A percentile compares a stretch with the other conserved stretches of the same genome.
phyloP scores from a whole-genome alignment of 2,329 filamentous ascomycete genomes.

The Anisogramma anomala region DNA sequence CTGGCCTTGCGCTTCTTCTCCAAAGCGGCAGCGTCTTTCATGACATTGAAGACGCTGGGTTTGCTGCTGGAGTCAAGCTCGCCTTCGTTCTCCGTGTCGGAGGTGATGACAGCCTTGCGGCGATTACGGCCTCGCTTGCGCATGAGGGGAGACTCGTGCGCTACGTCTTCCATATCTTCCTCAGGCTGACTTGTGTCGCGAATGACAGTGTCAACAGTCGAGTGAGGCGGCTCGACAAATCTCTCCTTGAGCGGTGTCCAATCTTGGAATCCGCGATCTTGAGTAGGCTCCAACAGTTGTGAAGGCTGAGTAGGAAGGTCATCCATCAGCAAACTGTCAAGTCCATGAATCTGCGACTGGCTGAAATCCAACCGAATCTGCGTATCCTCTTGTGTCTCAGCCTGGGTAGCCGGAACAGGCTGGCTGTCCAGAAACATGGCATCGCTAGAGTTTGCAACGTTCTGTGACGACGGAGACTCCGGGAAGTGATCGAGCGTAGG shows the following conservation, averaged over 20 bases:
- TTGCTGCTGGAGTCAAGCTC: constrained; percentile 26
- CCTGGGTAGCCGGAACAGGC: constrained; percentile 25
- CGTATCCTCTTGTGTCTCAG: constrained; percentile 22
- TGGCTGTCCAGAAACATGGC: constrained; percentile 36
- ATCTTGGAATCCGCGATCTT: constrained; percentile 66
- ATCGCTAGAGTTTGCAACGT: constrained; percentile 43
- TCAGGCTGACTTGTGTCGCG: constrained; percentile 23
- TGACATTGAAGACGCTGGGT: constrained; percentile 49
- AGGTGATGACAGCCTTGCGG: constrained; percentile 27
- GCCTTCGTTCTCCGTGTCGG: constrained; percentile 16
- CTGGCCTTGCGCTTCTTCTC: constrained; percentile 35
- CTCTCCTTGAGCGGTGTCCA: constrained; percentile 60
- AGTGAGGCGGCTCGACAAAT: constrained; percentile 52
- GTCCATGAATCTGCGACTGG: constrained; percentile 48
- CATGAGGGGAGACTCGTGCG: constrained; percentile 54
- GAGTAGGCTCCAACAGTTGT: constrained; percentile 62
- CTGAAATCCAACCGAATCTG: constrained; percentile 43
- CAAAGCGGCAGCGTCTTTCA: constrained; percentile 53
- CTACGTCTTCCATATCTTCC: constrained; percentile 25
- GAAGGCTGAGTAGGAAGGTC: constrained; percentile 49
- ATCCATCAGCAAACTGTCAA: constrained; percentile 43
- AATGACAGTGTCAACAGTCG: constrained; percentile 61
- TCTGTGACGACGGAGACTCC: constrained; percentile 50
- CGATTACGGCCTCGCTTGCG: constrained; percentile 47
- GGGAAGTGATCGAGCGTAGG: constrained; percentile 47